These are phyloP conservation scores for Nemania serpens DNA, from an alignment of 2,329 filamentous ascomycete species.

Conservation along the genomic window DNA sequence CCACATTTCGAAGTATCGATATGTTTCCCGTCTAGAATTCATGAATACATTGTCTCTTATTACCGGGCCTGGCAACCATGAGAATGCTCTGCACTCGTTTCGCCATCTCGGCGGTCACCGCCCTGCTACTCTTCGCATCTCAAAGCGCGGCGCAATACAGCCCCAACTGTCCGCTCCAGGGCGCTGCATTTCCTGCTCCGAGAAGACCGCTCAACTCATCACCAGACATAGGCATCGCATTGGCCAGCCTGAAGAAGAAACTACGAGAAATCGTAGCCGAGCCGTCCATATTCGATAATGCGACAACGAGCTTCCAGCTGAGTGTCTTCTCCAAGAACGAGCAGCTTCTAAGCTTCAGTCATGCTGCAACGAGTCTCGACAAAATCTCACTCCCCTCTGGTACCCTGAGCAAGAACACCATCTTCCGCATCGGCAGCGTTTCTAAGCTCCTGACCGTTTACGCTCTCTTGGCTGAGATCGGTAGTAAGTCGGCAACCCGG, in stretches of 20 bases:
- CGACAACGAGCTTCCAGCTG: background rate
- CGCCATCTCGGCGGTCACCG: background rate
- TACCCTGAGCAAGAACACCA: background rate
- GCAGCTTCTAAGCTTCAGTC: background rate
- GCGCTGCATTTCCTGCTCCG: slow-evolving; percentile 1
- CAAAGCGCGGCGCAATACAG: background rate
- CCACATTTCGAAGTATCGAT: background rate
- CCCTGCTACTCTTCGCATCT: background rate
- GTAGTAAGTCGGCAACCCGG: background rate
- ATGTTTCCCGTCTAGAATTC: background rate
- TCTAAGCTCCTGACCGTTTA: slow-evolving; percentile 6
- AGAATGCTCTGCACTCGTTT: background rate
- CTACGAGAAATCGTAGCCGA: background rate
- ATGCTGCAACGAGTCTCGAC: background rate
- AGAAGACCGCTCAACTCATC: background rate
- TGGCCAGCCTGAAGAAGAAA: background rate
- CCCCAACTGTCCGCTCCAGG: background rate
- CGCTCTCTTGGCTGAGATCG: background rate
- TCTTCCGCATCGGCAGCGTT: slow-evolving; percentile 7
- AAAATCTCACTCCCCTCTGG: background rate
- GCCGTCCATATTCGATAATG: background rate
- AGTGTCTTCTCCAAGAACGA: background rate
- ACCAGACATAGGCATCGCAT: background rate
- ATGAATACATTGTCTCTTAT: background rate
- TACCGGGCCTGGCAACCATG: background rate